phyloP scores from a whole-genome alignment of 345 rosid species.

The Brassica carinata region DNA sequence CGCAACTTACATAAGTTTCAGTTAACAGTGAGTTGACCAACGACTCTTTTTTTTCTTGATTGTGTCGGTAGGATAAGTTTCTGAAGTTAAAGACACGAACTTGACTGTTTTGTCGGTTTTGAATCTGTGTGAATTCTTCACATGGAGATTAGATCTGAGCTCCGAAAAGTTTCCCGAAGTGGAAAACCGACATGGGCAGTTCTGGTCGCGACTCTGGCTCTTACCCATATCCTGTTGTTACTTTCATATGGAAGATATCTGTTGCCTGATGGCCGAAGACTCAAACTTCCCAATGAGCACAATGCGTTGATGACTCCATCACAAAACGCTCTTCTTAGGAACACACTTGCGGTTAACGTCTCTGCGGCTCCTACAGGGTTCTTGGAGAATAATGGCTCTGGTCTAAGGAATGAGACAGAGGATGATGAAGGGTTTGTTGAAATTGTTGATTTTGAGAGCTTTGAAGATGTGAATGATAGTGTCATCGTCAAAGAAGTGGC shows the following conservation, averaged over 20 bases:
- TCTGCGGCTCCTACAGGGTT: constrained; percentile 40
- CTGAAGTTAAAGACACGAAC: background rate
- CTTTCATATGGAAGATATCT: constrained; percentile 50
- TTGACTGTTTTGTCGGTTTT: constrained; percentile 7
- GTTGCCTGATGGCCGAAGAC: constrained; percentile 67
- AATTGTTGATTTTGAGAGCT: constrained; percentile 33
- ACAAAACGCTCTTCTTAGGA: constrained; percentile 50
- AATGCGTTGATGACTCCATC: constrained; percentile 41
- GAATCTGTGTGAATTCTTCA: constrained; percentile 25
- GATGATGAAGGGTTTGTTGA: constrained; percentile 41
- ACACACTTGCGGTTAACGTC: constrained; percentile 58
- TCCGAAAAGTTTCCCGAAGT: constrained; percentile 41
- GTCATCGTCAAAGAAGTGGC: constrained; percentile 43
- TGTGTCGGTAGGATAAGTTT: constrained; percentile 20
- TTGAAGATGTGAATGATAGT: constrained; percentile 43
- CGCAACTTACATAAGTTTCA: background rate
- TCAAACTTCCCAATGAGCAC: constrained; percentile 50
- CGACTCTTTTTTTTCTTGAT: background rate
- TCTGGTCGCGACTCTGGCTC: constrained; percentile 51
- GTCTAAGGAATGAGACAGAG: constrained; percentile 24
- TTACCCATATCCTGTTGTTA: constrained; percentile 60
- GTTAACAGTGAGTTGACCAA: background rate
- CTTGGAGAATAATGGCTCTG: constrained; percentile 36
- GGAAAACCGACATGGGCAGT: constrained; percentile 61
- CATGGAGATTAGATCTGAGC: constrained; percentile 51